Percentiles rank a stretch among this genome's conserved stretches.
Evolutionary conservation across 345 rosid genomes (phyloP).

Genomic region (Raphanus sativus): DNA sequence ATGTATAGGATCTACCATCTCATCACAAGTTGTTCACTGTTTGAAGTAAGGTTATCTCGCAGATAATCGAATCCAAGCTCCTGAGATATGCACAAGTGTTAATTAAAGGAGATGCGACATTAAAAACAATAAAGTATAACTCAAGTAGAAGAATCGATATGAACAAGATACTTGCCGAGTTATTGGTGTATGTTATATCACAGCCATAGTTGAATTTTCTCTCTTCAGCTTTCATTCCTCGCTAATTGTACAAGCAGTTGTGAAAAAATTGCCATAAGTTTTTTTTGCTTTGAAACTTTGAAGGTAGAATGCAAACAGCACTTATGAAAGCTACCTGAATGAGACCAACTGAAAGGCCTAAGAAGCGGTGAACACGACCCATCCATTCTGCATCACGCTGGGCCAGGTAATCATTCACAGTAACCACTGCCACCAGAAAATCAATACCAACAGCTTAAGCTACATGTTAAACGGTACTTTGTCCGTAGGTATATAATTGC

Average conservation of each 20-base stretch:
- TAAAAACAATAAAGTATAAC: neutral
- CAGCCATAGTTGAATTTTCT: slow-evolving; percentile 78
- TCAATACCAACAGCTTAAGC: slow-evolving; percentile 14
- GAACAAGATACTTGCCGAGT: slow-evolving; percentile 60
- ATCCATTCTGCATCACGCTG: slow-evolving; percentile 99
- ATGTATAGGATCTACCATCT: slow-evolving; percentile 63
- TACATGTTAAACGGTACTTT: neutral
- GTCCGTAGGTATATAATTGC: neutral
- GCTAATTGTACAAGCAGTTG: slow-evolving; percentile 41
- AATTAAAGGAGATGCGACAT: slow-evolving; percentile 12
- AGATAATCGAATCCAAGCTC: slow-evolving; percentile 99
- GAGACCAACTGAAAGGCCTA: slow-evolving; percentile 96
- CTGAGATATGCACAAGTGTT: slow-evolving; percentile 46
- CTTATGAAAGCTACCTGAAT: slow-evolving; percentile 58
- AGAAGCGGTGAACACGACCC: slow-evolving; percentile 92
- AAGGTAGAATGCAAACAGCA: neutral
- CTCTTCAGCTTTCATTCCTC: slow-evolving; percentile 78
- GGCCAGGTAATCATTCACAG: slow-evolving; percentile 95
- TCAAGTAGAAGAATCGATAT: slow-evolving; percentile 10
- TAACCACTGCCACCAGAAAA: slow-evolving; percentile 69
- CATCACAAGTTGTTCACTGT: slow-evolving; percentile 84
- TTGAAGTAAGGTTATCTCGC: slow-evolving; percentile 89
- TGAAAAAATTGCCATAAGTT: slow-evolving; percentile 5
- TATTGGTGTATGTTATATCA: slow-evolving; percentile 93
- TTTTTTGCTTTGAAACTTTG: slow-evolving; percentile 10